phyloP scores from a whole-genome alignment of 169 alveolate species.

The Babesia bovis region DNA sequence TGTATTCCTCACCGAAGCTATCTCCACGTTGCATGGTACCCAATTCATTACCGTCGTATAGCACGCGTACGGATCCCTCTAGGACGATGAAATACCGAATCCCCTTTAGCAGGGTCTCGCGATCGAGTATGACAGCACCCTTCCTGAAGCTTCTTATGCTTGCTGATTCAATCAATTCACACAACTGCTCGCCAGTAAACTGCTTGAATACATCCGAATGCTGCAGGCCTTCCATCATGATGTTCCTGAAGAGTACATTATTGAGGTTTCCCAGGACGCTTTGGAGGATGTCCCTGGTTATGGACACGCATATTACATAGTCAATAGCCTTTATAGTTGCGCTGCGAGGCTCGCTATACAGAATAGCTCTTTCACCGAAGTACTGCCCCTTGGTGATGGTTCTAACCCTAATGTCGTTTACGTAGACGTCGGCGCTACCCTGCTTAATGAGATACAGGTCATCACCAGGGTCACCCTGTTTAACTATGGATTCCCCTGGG shows the following conservation, averaged over 20 bases:
- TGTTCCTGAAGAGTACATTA: slow-evolving; percentile 83
- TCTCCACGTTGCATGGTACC: slow-evolving; percentile 87
- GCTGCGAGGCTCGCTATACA: slow-evolving; percentile 89
- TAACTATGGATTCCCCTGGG: slow-evolving; percentile 85
- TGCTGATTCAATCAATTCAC: slow-evolving; percentile 77
- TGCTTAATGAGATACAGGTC: slow-evolving; percentile 86
- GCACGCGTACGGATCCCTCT: slow-evolving; percentile 84
- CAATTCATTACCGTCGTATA: slow-evolving; percentile 65
- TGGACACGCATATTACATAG: slow-evolving; percentile 83
- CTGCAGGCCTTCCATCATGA: slow-evolving; percentile 83
- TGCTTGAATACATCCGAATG: slow-evolving; percentile 83
- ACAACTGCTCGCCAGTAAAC: slow-evolving; percentile 80
- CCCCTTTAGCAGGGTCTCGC: slow-evolving; percentile 74
- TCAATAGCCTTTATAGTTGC: slow-evolving; percentile 90
- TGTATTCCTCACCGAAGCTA: slow-evolving; percentile 92
- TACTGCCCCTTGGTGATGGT: slow-evolving; percentile 86
- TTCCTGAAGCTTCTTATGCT: slow-evolving; percentile 77
- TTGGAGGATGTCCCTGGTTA: slow-evolving; percentile 79
- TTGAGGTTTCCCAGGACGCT: slow-evolving; percentile 85
- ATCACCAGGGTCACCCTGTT: slow-evolving; percentile 90
- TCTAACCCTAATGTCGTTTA: slow-evolving; percentile 79
- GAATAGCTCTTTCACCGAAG: slow-evolving; percentile 92
- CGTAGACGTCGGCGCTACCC: slow-evolving; percentile 86
- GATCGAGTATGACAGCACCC: slow-evolving; percentile 66
- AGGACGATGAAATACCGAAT: slow-evolving; percentile 82